A percentile compares a stretch with the other conserved stretches of the same genome.
These are phyloP conservation scores for Aspergillus hiratsukae DNA, from an alignment of 2,329 filamentous ascomycete species.

Conservation along the genomic window DNA sequence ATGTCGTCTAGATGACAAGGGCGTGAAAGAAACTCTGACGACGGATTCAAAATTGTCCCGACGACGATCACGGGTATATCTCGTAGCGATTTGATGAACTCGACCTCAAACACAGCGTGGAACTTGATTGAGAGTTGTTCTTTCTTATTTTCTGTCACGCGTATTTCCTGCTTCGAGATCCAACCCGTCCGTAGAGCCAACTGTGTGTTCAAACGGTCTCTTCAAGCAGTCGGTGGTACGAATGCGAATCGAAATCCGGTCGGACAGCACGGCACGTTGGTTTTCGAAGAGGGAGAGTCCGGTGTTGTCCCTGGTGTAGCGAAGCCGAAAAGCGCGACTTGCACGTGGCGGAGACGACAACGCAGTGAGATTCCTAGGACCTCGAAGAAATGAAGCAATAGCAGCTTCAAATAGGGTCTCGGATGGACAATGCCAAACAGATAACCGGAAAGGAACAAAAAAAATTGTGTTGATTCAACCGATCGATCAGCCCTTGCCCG, in stretches of 20 bases:
- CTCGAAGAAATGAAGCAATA: background rate
- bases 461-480: slow-evolving; percentile 11
- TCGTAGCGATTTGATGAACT: slow-evolving; percentile 1
- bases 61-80: slow-evolving; percentile 1
- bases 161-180: slow-evolving; percentile 6
- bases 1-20: background rate
- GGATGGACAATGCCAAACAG: background rate
- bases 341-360: slow-evolving; percentile 20
- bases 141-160: slow-evolving; percentile 1
- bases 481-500: slow-evolving; percentile 18
- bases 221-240: slow-evolving; percentile 2
- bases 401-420: background rate
- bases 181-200: slow-evolving; percentile 11
- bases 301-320: slow-evolving; percentile 19
- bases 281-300: slow-evolving; percentile 3
- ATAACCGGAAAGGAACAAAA: background rate
- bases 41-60: background rate
- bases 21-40: slow-evolving; percentile 5
- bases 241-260: slow-evolving; percentile 7
- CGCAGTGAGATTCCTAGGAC: slow-evolving; percentile 1
- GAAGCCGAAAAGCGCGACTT: slow-evolving; percentile 21
- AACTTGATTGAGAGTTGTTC: background rate
- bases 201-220: slow-evolving; percentile 4
- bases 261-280: slow-evolving; percentile 3
- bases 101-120: slow-evolving; percentile 1